Base-by-base conservation (phyloP, 768 basidiomycete species). In the Rhizopogon roseolus region DNA sequence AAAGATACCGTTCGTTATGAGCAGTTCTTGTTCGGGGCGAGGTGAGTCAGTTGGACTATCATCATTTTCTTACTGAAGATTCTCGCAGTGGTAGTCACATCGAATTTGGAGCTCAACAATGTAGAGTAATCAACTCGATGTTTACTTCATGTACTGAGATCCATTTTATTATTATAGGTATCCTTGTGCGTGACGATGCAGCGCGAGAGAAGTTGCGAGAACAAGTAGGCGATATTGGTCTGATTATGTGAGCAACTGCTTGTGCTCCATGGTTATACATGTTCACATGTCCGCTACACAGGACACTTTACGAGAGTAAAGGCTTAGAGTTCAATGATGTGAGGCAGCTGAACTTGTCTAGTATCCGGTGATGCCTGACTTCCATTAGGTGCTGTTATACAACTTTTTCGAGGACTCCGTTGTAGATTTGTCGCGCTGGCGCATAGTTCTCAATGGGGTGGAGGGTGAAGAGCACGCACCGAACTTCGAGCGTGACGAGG, bases 341-440 rank as follows among this genome's bases (percentile, higher is more conserved):
- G 46, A 54, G 61, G 5, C 7, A 29, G 5, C 28, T 36, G 4
- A 8, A 19, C 6, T 4, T 8, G 7, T 6, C 13, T 6, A 11
- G 2, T 4, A 5, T 7, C 2, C 29, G 25, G 2, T 3, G 22
- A 32, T 0, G 55, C 53, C 48, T 58, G 17, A 57, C 34, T 8
- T 2, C 27, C 17, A 9, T 19, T 53, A 88, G 86, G 86, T 90
- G 4, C 71, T 90, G 3, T 60, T 90, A 10, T 89, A 84, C 60
- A 82, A 90, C 57, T 89, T 89, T 66, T 90, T 90, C 59, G 76
- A 80, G 25, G 84, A 86, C 57, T 90, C 88, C 0, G 58, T 62
- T 0, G 66, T 79, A 2, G 76, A 76, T 39, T 53, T 64, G 1
- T 66, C 78, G 0, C 81, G 82, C 44, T 89, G 87, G 87, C 72